Conservation (phyloP, 2,329 filamentous ascomycete species). For the Myriosclerotinia scirpicola region DNA sequence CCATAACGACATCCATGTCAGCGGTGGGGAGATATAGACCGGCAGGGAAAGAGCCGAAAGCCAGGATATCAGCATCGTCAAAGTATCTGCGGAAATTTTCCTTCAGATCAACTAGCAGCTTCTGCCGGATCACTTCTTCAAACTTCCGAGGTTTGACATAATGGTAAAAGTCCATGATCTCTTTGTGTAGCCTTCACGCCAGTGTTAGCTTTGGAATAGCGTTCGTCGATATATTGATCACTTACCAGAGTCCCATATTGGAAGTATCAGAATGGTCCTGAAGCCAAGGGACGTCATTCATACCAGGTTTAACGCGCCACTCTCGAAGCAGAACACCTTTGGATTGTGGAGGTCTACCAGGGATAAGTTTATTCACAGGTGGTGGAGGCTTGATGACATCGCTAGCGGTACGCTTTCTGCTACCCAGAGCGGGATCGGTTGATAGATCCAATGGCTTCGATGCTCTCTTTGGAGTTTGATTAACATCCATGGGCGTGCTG, state of each 20-base stretch:
- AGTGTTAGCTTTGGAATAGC: slow-evolving; percentile 25
- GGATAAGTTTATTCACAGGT: slow-evolving; percentile 29
- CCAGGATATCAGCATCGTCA: slow-evolving; percentile 59
- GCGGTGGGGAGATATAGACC: slow-evolving; percentile 73
- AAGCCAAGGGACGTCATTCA: slow-evolving; percentile 63
- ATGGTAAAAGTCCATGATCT: slow-evolving; percentile 85
- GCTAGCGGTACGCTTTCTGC: slow-evolving; percentile 71
- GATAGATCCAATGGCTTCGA: slow-evolving; percentile 33
- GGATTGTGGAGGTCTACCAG: slow-evolving; percentile 29
- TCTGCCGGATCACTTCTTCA: slow-evolving; percentile 72
- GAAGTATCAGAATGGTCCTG: slow-evolving; percentile 54
- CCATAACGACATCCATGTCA: slow-evolving; percentile 91
- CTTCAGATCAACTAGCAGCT: slow-evolving; percentile 70
- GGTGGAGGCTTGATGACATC: slow-evolving; percentile 55
- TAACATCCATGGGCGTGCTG: not conserved
- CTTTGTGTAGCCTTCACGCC: slow-evolving; percentile 72
- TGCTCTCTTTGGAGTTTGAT: slow-evolving; percentile 4
- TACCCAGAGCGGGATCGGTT: slow-evolving; percentile 53
- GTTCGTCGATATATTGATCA: slow-evolving; percentile 23
- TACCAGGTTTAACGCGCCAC: slow-evolving; percentile 44
- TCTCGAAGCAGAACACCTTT: slow-evolving; percentile 43
- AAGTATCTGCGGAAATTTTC: slow-evolving; percentile 56
- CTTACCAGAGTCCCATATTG: slow-evolving; percentile 59
- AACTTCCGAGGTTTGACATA: slow-evolving; percentile 76
- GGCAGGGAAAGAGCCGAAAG: slow-evolving; percentile 94